Base-by-base conservation (phyloP, 1,139 yeast genomes). In the Saccharomyces uvarum region DNA sequence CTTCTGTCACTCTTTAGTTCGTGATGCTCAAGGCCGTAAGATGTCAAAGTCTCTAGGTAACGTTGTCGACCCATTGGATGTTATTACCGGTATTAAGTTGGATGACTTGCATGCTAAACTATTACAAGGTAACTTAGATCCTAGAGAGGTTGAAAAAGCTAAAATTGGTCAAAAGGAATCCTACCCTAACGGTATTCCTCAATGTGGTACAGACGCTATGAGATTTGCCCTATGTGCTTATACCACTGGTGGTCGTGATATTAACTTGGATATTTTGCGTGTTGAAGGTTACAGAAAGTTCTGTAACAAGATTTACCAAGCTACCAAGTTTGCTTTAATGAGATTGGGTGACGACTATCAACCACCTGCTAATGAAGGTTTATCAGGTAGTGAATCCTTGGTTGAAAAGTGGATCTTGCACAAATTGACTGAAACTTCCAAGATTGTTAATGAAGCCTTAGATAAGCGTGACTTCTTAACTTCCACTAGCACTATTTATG, bases 231-330 rank as follows among this genome's bases (percentile, higher is more conserved):
- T 93, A 63, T 93, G 99, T 82, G 97, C 98, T 54, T 93, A 93
- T 78, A 86, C 97, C 52, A 91, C 99, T 55, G 99, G 99, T 76
- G 98, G 97, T 66, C 86, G 98, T 76, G 99, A 93, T 70, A 93
- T 93, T 73, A 93, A 93, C 76, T 81, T 93, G 72, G 98, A 93
- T 71, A 90, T 93, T 67, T 78, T 90, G 73, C 88, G 99, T 77
- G 97, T 93, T 63, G 99, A 95, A 73, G 99, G 99, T 68, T 93
- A 93, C 84, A 83, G 99, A 77, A 93, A 93, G 80, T 93, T 93
- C 87, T 91, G 99, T 80, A 93, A 93, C 83, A 93, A 93, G 83
- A 93, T 93, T 67, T 93, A 89, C 79, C 99, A 93, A 77, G 99
- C 99, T 56, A 91, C 99, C 61, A 93, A 93, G 77, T 93, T 93